Percentiles rank a stretch among this genome's conserved stretches.
Evolutionary conservation across 1,284 basidiomycete species (phyloP).

Genomic region (Ustilago vetiveriae): DNA sequence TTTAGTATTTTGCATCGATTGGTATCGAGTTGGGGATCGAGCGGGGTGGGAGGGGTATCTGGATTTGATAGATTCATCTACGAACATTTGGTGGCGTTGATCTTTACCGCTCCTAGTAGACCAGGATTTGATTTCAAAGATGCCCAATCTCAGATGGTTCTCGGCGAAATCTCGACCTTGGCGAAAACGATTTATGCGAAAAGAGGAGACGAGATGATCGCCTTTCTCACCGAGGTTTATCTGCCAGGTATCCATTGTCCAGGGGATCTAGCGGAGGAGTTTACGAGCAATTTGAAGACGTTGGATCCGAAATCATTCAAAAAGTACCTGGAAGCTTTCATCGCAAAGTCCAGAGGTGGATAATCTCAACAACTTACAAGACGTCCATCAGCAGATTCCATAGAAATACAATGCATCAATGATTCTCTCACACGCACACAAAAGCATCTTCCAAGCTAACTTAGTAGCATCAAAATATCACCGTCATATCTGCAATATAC

Average conservation of each 20-base stretch:
- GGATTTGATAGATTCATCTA: constrained; percentile 95
- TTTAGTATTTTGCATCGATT: constrained; percentile 79
- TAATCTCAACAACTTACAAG: too few relatives aligned
- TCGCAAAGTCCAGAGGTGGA: constrained; percentile 43
- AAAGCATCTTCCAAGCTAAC: too few relatives aligned
- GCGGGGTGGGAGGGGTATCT: constrained; percentile 71
- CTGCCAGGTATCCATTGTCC: constrained; percentile 91
- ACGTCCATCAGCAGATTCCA: too few relatives aligned
- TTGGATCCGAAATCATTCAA: constrained; percentile 80
- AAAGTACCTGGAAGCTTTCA: constrained; percentile 55
- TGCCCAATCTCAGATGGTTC: constrained; percentile 72
- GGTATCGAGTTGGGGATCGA: constrained; percentile 79
- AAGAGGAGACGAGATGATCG: constrained; percentile 83
- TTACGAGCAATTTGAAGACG: constrained; percentile 67
- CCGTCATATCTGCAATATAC: too few relatives aligned
- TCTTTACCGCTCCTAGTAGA: constrained; percentile 82
- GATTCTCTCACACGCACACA: too few relatives aligned
- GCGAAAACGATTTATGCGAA: constrained; percentile 82
- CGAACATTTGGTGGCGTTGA: constrained; percentile 82
- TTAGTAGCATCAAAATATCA: too few relatives aligned
- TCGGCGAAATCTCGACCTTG: constrained; percentile 68
- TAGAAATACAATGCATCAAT: too few relatives aligned
- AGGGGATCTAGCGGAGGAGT: constrained; percentile 78
- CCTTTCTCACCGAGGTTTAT: constrained; percentile 82
- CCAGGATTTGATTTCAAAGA: constrained; percentile 87